Evolutionary conservation across 2,329 filamentous ascomycete species (phyloP), one percentile per base, ranked within the genome.

Genomic region (Cladobotryum protrusum): DNA sequence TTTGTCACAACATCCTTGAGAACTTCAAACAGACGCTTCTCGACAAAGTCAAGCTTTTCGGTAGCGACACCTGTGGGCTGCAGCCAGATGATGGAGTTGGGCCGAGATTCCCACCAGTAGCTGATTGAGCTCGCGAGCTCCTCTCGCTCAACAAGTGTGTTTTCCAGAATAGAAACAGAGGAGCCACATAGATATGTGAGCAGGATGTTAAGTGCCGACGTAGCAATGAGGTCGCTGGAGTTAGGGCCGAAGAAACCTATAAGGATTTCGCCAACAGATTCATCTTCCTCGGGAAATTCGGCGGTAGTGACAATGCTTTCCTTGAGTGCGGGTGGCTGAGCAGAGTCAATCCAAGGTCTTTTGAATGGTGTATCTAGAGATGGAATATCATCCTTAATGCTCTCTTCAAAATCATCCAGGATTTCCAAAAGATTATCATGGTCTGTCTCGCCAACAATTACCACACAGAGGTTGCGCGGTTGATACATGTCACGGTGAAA

Each of bases 401-500:
- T 86, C 54, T 87, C 83, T 67, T 99, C 93, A 62, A 99, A 99
- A 19, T 83, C 75, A 60, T 96, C 89, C 33, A 99, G 72, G 43
- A 95, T 89, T 32, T 85, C 71, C 18, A 97, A 72, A 51, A 99
- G 77, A 60, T 95, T 78, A 0, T 80, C 72, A 63, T 96, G 88
- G 62, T 96, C 83, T 2, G 95, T 82, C 67, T 96, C 90, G 40
- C 93, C 93, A n/a, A 95, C 86, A 52, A 99, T 83, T 20, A 96
- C 81, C 24, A 99, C 72, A 56, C 91, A 95, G 52, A 99, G 74
- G 62, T 99, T 99, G 65, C 91, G 92, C 3, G 93, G 93, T 65
- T 97, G 92, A 63, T 99, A 99, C 92, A 99, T 97, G 56, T 91
- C 87, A 54, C 84, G 84, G 67, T 99, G 93, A 61, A 97, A 99